Evolutionary conservation across 345 rosid species (phyloP), one percentile per base, ranked within the genome.

Genomic region (sweet orange (Citrus sinensis)): DNA sequence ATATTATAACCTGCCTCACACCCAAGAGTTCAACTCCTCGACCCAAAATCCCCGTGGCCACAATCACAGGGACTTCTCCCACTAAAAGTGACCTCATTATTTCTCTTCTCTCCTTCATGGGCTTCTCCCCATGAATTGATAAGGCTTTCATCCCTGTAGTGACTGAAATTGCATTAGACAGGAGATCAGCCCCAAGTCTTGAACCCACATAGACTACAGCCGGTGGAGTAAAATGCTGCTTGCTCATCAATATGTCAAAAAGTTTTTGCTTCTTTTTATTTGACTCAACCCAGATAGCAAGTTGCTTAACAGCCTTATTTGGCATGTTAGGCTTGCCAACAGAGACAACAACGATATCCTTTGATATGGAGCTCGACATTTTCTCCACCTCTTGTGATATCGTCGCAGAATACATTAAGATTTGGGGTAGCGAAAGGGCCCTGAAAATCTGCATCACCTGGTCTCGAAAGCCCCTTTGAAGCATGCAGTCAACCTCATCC

Each of bases 401-500:
- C 67, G 99, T 95, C 62, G 98, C 99, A 11, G 97, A 95, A 83
- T 82, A 95, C 88, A 92, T 81, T 87, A 95, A 79, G 27, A 95
- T 86, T 83, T 93, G 99, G 4, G 98, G 98, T 60, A 89, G 93
- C 0, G 86, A 84, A 25, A 95, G 87, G 39, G 97, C 94, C 84
- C 79, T 35, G 56, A 90, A 92, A 74, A 92, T 92, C 86, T 90
- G 97, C 98, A 95, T 88, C 74, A 93, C 98, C 83, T 90, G 94
- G 75, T 93, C 99, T 20, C 86, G 85, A 80, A 95, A 95, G 46
- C 98, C 99, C 85, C 86, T 88, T 85, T 92, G 92, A 79, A 93
- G 97, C 97, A 95, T 89, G 85, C 92, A 93, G 85, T 93, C 99
- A 61, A 93, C 98, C 87, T 95, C 98, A 78, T 95, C 99, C 81